These are phyloP conservation scores for Saccharum spontaneum DNA, from an alignment of 176 grass and related monocot genomes.

Conservation along the genomic window DNA sequence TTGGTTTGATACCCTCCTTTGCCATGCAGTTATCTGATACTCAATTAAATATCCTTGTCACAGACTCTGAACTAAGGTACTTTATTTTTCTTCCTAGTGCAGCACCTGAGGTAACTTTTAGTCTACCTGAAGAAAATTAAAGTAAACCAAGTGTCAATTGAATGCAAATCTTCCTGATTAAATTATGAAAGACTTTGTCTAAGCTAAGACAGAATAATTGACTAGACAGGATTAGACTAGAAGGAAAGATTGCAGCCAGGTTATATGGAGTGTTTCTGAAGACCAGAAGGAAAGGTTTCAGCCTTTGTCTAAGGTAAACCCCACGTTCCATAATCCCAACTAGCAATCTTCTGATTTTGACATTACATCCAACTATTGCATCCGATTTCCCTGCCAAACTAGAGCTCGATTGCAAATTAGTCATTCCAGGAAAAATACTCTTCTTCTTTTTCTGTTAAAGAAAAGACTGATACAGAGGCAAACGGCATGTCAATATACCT, in stretches of 20 bases:
- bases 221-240: conserved; percentile 29
- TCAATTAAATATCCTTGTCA: background rate
- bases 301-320: background rate
- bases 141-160: background rate
- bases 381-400: background rate
- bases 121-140: conserved; percentile 44
- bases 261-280: background rate
- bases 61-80: background rate
- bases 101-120: conserved; percentile 17
- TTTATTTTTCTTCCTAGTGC: background rate
- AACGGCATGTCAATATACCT: background rate
- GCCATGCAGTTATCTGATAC: background rate
- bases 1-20: conserved; percentile 20
- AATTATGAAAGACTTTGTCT: background rate
- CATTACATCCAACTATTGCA: background rate
- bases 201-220: conserved; percentile 30
- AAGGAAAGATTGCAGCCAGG: conserved; percentile 20
- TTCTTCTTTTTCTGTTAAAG: background rate
- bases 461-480: background rate
- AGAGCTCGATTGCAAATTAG: background rate
- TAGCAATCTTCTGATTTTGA: background rate
- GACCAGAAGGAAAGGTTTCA: no score
- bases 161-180: background rate
- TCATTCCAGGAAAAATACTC: background rate
- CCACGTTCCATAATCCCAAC: background rate